phyloP scores from a whole-genome alignment of 441 rosid genomes.

The Adansonia grandidieri region DNA sequence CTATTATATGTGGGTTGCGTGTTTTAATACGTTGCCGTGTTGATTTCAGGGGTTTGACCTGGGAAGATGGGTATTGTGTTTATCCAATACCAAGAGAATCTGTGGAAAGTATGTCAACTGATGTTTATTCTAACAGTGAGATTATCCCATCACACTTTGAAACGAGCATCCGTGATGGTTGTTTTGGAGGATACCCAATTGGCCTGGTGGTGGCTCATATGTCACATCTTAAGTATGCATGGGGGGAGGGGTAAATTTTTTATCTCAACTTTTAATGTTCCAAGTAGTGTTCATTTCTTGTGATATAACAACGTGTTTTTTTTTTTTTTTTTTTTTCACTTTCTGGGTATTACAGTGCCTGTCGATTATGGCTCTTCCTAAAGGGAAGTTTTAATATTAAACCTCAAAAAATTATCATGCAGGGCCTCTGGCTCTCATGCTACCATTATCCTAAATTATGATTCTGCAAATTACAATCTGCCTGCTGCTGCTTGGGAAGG shows the following conservation, averaged over 20 bases:
- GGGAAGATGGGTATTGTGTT: constrained; percentile 59
- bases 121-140: constrained; percentile 29
- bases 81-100: constrained; percentile 39
- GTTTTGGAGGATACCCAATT: constrained; percentile 37
- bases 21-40: neutral
- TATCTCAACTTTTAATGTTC: constrained; percentile 23
- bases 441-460: neutral
- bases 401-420: neutral
- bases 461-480: neutral
- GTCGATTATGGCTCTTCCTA: neutral
- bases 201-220: constrained; percentile 40
- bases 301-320: neutral
- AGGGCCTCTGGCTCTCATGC: constrained; percentile 1
- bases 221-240: constrained; percentile 43
- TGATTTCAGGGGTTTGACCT: constrained; percentile 53
- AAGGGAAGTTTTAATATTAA: neutral
- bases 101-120: constrained; percentile 20
- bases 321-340: neutral
- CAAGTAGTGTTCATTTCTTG: neutral
- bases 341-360: neutral
- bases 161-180: constrained; percentile 15
- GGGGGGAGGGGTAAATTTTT: constrained; percentile 58
- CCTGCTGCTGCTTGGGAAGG: neutral
- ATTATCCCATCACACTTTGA: constrained; percentile 30
- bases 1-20: neutral